Evolutionary conservation across 1,284 basidiomycete genomes (phyloP).

Genomic region (Sparassis latifolia): DNA sequence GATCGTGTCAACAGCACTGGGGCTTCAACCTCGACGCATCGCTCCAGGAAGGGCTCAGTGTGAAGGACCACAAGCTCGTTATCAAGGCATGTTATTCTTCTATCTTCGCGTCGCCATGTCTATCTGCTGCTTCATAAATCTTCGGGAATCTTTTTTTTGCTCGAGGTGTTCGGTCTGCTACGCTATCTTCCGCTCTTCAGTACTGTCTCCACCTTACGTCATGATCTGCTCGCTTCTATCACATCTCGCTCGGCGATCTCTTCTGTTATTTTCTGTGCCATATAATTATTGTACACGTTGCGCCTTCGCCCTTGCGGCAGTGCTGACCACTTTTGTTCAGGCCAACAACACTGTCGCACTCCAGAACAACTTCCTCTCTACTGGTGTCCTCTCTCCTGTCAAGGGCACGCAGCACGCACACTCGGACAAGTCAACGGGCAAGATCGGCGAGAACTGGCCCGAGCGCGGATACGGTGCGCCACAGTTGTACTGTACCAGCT

Average conservation of each 20-base stretch:
- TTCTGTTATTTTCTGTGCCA: not conserved
- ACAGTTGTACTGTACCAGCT: not conserved
- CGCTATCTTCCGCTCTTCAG: not conserved
- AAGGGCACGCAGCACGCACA: conserved; percentile 45
- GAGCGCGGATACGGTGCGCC: conserved; percentile 50
- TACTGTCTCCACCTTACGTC: not conserved
- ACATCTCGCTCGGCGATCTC: not conserved
- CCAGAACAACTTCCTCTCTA: conserved; percentile 42
- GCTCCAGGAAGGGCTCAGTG: conserved; percentile 36
- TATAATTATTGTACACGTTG: not conserved
- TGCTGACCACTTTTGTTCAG: conserved; percentile 23
- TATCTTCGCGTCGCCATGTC: not conserved
- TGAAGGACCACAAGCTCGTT: conserved; percentile 51
- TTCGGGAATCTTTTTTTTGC: not conserved
- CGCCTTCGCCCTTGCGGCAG: not conserved
- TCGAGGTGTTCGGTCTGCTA: no score
- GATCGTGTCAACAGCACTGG: conserved; percentile 49
- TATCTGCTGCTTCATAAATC: not conserved
- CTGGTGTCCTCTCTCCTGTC: conserved; percentile 43
- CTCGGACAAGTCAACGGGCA: conserved; percentile 35
- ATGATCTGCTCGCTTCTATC: not conserved
- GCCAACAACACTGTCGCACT: conserved; percentile 51
- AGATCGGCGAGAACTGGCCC: conserved; percentile 52
- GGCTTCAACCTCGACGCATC: conserved; percentile 75
- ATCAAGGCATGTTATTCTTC: conserved; percentile 39